Evolutionary conservation across 208 protist species (phyloP), one percentile per base, ranked within the genome.

Genomic region (Strigomonas galati): DNA sequence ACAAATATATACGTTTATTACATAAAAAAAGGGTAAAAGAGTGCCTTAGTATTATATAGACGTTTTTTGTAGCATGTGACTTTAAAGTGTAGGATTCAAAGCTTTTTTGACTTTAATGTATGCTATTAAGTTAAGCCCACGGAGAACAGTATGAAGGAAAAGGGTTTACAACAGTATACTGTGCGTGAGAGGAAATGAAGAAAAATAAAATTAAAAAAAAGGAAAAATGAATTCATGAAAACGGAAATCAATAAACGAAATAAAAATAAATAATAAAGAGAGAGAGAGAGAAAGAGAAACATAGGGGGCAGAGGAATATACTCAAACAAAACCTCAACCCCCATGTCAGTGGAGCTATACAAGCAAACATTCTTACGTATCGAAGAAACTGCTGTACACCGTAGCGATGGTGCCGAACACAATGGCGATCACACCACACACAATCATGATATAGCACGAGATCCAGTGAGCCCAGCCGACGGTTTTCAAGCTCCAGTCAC

Each of bases 341-440:
- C 19, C n/a, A 55, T 55, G 10, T 23, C 6, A 6, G 6, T 19
- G 19, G n/a, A 55, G 51, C 10, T 55, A 19, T 28, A 55, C 7
- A 53, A 32, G 52, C 49, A 68, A 27, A 52, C 24, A 14, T 21
- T 19, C 19, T 49, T 49, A n/a, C 15, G 19, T 49, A 23, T 28
- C 51, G 10, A 28, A 55, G 51, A 6, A 48, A 19, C 55, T 77
- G 60, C 31, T 55, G 65, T 89, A 78, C 26, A 92, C 60, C 14
- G 82, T 74, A 0, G 78, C 62, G 24, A 78, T 65, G 27, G 82
- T 86, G 32, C 86, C 86, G 67, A 87, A 89, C 12, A 83, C 79
- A 72, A 85, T 76, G 14, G 76, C 82, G 54, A 92, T 67, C 0
- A 92, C 83, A 49, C 86, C 86, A 1, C 53, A 30, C 15, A 88